Percentiles rank a stretch among this genome's conserved stretches.
Conservation (phyloP, 2,329 filamentous ascomycete genomes). For the Cladophialophora exuberans region DNA sequence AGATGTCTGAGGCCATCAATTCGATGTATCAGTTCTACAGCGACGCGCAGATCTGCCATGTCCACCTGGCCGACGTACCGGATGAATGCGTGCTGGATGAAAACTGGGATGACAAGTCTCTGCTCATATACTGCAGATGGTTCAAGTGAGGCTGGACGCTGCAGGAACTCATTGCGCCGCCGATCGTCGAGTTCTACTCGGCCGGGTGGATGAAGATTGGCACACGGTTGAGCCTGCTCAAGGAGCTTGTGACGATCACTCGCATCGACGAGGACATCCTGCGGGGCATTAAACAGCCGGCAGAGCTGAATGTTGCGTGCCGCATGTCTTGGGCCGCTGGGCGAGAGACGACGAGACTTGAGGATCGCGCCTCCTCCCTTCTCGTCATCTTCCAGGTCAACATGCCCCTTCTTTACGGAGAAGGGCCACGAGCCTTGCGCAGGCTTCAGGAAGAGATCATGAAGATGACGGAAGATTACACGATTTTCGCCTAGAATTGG, state of each 20-base stretch:
- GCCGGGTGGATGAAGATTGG: slow-evolving; percentile 6
- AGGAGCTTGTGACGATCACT: not conserved
- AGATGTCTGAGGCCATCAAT: slow-evolving; percentile 30
- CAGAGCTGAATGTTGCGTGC: not conserved
- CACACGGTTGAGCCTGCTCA: not conserved
- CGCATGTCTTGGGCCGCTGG: not conserved
- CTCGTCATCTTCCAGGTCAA: slow-evolving; percentile 51
- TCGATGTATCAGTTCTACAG: slow-evolving; percentile 23
- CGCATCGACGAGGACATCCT: not conserved
- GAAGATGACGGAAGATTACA: too few relatives aligned
- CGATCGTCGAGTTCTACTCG: slow-evolving; percentile 22
- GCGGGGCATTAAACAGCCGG: not conserved
- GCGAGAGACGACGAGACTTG: slow-evolving; percentile 39
- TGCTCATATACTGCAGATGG: slow-evolving; percentile 22
- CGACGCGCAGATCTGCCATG: slow-evolving; percentile 26
- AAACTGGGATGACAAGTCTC: too few relatives aligned
- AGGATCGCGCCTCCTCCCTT: slow-evolving; percentile 51
- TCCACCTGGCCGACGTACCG: slow-evolving; percentile 22
- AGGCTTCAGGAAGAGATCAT: slow-evolving; percentile 30
- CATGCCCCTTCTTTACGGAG: slow-evolving; percentile 51
- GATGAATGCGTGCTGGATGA: not conserved
- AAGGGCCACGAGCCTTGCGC: slow-evolving; percentile 32
- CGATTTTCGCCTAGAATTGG: too few relatives aligned
- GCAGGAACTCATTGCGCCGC: slow-evolving; percentile 27
- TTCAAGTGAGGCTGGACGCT: slow-evolving; percentile 29